A percentile compares a stretch with the other conserved stretches of the same genome.
phyloP scores from a whole-genome alignment of 441 rosid genomes.

The Melastoma candidum region DNA sequence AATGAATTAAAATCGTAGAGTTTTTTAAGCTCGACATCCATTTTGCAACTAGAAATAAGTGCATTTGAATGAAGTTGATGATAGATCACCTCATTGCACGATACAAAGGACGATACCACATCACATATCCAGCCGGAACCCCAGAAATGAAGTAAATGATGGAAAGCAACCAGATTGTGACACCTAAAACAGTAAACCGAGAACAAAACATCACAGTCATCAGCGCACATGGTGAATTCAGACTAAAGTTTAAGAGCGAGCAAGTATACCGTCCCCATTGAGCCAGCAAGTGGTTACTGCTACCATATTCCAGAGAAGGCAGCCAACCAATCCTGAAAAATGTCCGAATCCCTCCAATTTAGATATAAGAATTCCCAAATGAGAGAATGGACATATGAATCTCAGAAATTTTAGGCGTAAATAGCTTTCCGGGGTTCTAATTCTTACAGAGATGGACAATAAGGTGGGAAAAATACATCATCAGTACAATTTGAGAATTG shows the following conservation, averaged over 20 bases:
- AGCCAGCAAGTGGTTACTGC: conserved; percentile 91
- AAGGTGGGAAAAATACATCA: too few species aligned
- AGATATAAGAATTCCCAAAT: too few species aligned
- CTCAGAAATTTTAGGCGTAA: too few species aligned
- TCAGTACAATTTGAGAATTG: neutral
- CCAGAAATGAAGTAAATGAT: conserved; percentile 86
- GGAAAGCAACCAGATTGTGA: conserved; percentile 91
- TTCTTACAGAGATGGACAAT: neutral
- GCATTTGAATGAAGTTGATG: too few species aligned
- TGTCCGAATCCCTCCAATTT: too few species aligned
- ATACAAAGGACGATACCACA: conserved; percentile 97
- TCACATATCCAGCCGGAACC: conserved; percentile 80
- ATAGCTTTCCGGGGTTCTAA: too few species aligned
- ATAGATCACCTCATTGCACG: conserved; percentile 77
- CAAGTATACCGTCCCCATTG: conserved; percentile 61
- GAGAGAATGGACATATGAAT: too few species aligned
- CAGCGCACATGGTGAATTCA: neutral
- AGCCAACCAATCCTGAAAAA: conserved; percentile 58
- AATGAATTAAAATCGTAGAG: neutral
- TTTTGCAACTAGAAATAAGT: too few species aligned
- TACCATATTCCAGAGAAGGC: conserved; percentile 86
- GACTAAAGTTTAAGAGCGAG: neutral
- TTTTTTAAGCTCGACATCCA: neutral
- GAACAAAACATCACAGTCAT: conserved; percentile 7
- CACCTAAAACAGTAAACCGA: conserved; percentile 33